Conservation (phyloP, 1,284 basidiomycete genomes). For the Cyathus pygmaeus region DNA sequence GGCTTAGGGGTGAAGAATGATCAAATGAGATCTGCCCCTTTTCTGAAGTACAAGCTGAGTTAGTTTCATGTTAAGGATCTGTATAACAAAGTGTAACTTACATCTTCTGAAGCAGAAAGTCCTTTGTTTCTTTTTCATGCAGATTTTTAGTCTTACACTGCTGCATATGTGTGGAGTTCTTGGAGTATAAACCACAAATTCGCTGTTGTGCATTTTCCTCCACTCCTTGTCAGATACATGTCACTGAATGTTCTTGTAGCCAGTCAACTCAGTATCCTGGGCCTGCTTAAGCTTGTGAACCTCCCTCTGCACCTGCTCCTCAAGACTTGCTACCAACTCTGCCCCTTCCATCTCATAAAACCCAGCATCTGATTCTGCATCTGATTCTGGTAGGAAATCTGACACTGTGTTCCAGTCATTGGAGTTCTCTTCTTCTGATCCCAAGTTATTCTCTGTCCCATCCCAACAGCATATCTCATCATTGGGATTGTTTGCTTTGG, state of each 20-base stretch:
- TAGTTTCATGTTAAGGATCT: background rate
- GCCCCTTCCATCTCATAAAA: background rate
- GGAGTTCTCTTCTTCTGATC: background rate
- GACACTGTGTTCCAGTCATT: no score
- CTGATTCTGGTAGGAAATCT: background rate
- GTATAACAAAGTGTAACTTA: slow-evolving; percentile 3
- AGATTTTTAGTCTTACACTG: slow-evolving; percentile 4
- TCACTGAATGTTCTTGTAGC: background rate
- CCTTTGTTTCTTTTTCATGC: slow-evolving; percentile 2
- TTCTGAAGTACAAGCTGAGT: background rate
- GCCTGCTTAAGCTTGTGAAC: background rate
- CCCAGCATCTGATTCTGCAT: background rate
- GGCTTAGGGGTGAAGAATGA: background rate
- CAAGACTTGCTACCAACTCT: background rate
- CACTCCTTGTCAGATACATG: background rate
- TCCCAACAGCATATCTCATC: background rate
- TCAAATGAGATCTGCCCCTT: slow-evolving; percentile 1
- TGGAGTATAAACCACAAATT: slow-evolving; percentile 14
- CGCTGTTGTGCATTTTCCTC: slow-evolving; percentile 12
- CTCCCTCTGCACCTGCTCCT: background rate
- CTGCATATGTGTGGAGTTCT: slow-evolving; percentile 14
- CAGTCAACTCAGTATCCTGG: no score
- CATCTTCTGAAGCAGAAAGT: background rate
- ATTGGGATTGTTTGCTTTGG: background rate
- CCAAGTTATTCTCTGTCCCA: background rate